phyloP scores from a whole-genome alignment of 2,329 filamentous ascomycete species.

The Decorospora gaudefroyi region DNA sequence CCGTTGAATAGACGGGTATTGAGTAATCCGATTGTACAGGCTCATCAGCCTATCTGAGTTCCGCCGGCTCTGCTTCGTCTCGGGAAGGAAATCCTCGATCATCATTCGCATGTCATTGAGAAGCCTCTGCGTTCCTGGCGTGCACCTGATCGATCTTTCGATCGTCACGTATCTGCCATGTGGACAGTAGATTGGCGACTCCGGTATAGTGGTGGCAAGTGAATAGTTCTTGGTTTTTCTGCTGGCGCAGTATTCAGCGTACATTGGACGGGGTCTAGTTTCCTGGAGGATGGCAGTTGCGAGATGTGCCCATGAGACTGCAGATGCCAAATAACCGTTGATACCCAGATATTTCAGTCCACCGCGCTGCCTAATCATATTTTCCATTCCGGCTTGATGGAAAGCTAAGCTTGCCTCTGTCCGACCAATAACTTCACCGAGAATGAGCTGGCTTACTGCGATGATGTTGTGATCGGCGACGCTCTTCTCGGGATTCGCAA shows the following conservation, averaged over 20 bases:
- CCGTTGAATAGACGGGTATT: conserved; percentile 24
- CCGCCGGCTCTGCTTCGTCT: conserved; percentile 24
- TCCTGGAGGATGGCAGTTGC: conserved; percentile 43
- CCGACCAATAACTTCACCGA: conserved; percentile 39
- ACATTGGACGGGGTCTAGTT: conserved; percentile 30
- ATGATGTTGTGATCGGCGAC: conserved; percentile 45
- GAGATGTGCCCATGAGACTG: conserved; percentile 40
- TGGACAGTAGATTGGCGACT: conserved; percentile 46
- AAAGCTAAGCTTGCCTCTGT: conserved; percentile 25
- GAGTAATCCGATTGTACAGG: conserved; percentile 28
- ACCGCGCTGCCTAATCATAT: conserved; percentile 44
- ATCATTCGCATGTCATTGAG: conserved; percentile 37
- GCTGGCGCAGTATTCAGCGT: conserved; percentile 31
- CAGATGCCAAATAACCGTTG: conserved; percentile 38
- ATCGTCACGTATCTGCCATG: conserved; percentile 36
- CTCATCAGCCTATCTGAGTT: conserved; percentile 22
- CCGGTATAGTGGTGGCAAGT: conserved; percentile 34
- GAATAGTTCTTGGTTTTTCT: conserved; percentile 22
- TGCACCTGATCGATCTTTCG: conserved; percentile 24
- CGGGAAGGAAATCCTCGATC: conserved; percentile 37
- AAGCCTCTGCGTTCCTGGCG: conserved; percentile 24
- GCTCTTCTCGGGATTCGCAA: conserved; percentile 27
- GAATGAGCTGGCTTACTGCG: conserved; percentile 44
- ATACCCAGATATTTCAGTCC: conserved; percentile 40
- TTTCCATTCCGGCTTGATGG: conserved; percentile 38